phyloP scores from a whole-genome alignment of 352 stramenopile genomes.

The Thraustotheca clavata region DNA sequence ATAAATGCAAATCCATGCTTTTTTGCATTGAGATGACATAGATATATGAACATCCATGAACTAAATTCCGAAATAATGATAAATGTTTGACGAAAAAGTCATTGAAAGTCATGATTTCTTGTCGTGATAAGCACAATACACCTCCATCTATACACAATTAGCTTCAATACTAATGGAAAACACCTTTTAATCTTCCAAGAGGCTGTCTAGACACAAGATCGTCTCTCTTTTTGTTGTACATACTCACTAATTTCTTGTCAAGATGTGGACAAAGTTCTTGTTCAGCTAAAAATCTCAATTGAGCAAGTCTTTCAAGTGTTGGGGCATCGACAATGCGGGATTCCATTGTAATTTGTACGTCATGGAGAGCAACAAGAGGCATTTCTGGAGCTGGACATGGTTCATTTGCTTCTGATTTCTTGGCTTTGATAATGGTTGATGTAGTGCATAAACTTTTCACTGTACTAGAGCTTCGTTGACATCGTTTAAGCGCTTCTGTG shows the following conservation, averaged over 20 bases:
- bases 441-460: not conserved
- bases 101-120: not conserved
- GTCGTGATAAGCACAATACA: not conserved
- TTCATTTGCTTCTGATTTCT: not conserved
- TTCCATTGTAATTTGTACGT: not conserved
- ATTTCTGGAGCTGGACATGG: not conserved
- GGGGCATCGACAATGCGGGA: not conserved
- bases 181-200: conserved; percentile 5
- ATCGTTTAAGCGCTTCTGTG: not conserved
- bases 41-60: not conserved
- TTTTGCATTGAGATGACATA: conserved; percentile 1
- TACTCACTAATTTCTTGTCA: not conserved
- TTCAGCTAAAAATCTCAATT: not conserved
- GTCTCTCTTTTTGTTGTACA: conserved; percentile 13
- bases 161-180: not conserved
- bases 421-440: not conserved
- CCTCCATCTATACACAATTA: conserved; percentile 7
- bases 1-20: conserved; percentile 12
- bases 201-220: not conserved
- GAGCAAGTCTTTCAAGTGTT: not conserved
- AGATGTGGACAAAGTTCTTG: conserved; percentile 6
- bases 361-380: not conserved
- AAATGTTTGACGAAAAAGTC: conserved; percentile 6
- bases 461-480: not conserved
- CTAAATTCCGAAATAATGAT: not conserved